A percentile compares a stretch with the other conserved stretches of the same genome.
These are phyloP conservation scores for Oryza nivara DNA, from an alignment of 176 grass and related monocot genomes.

Conservation along the genomic window DNA sequence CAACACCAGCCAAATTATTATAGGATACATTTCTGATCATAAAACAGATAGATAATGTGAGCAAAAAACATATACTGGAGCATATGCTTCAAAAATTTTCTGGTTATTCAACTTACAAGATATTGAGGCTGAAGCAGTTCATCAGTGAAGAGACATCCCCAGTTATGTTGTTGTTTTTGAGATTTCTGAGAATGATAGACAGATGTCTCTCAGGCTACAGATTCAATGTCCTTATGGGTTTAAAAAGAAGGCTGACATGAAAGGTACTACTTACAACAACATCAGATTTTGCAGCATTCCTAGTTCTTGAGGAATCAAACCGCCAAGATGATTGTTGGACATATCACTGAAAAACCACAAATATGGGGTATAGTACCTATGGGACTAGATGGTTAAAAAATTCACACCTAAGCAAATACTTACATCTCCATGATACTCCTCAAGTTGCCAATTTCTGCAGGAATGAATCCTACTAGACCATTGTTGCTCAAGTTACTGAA, in stretches of 20 bases:
- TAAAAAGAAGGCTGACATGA: slow-evolving; percentile 3
- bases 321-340: slow-evolving; percentile 66
- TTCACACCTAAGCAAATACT: slow-evolving; percentile 21
- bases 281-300: slow-evolving; percentile 81
- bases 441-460: slow-evolving; percentile 88
- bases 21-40: slow-evolving; percentile 84
- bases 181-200: slow-evolving; percentile 53
- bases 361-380: slow-evolving; percentile 27
- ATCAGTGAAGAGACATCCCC: slow-evolving; percentile 81
- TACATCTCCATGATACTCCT: slow-evolving; percentile 99
- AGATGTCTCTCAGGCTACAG: background rate
- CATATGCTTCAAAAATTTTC: background rate
- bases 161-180: slow-evolving; percentile 88
- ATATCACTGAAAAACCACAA: slow-evolving; percentile 56
- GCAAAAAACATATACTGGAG: background rate
- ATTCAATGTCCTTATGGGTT: background rate
- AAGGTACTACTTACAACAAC: slow-evolving; percentile 66
- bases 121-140: slow-evolving; percentile 81
- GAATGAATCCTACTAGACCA: slow-evolving; percentile 69
- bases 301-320: slow-evolving; percentile 83
- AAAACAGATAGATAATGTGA: slow-evolving; percentile 8
- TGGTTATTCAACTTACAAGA: slow-evolving; percentile 62
- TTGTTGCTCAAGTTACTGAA: slow-evolving; percentile 96
- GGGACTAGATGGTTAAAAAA: background rate
- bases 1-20: slow-evolving; percentile 83